Evolutionary conservation across 148 eudicot genomes (phyloP).

Genomic region (Oxyria digyna): DNA sequence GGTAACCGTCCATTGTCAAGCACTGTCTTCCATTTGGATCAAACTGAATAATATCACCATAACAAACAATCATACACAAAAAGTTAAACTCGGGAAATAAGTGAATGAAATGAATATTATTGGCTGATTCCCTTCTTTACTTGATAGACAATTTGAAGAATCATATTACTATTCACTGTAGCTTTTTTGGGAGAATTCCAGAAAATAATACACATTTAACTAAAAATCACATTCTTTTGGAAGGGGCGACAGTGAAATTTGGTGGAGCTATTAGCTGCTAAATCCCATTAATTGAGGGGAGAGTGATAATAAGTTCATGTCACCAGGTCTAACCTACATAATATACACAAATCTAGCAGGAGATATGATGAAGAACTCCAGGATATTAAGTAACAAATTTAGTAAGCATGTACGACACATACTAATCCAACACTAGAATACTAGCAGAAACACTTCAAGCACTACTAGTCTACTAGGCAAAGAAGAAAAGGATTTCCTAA

Average conservation of each 20-base stretch:
- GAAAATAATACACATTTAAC: background rate
- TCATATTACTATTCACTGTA: background rate
- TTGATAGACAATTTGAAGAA: background rate
- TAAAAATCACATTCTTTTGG: background rate
- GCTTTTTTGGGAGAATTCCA: too few relatives aligned
- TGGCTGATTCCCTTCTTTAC: too few relatives aligned
- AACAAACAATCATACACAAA: background rate
- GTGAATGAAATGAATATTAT: background rate
- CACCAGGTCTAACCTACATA: background rate
- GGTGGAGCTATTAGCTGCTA: background rate
- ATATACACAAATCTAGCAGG: background rate
- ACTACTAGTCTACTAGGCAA: too few relatives aligned
- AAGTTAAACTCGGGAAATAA: background rate
- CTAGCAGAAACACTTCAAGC: too few relatives aligned
- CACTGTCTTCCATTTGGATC: constrained; percentile 98
- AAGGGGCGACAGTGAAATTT: too few relatives aligned
- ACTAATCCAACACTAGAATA: too few relatives aligned
- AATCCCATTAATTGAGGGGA: background rate
- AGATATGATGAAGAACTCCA: too few relatives aligned
- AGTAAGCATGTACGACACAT: too few relatives aligned
- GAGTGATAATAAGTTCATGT: background rate
- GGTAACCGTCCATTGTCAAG: constrained; percentile 92
- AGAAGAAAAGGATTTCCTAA: too few relatives aligned
- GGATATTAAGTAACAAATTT: too few relatives aligned
- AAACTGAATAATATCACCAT: constrained; percentile 37